Evolutionary conservation across 2,329 filamentous ascomycete genomes (phyloP).

Genomic region (Fusarium sulawesiense): DNA sequence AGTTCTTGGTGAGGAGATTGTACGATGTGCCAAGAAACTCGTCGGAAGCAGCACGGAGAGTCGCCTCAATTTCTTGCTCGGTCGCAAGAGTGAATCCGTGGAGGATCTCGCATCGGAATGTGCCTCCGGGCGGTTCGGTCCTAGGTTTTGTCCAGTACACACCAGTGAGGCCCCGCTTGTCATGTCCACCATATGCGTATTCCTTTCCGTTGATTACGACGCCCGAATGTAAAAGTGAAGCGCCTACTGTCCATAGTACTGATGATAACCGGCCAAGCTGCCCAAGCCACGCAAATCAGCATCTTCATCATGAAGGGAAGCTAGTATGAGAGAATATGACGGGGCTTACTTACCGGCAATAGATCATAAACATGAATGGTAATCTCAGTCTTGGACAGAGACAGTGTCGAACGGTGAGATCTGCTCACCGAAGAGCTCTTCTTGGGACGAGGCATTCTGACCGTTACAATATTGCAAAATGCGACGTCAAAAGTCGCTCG

Average conservation of each 20-base stretch:
- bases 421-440: constrained; percentile 47
- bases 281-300: constrained; percentile 30
- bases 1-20: constrained; percentile 85
- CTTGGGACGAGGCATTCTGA: constrained; percentile 46
- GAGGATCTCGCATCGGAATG: constrained; percentile 78
- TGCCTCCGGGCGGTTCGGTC: constrained; percentile 79
- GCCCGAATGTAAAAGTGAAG: constrained; percentile 83
- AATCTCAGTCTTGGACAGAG: constrained; percentile 78
- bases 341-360: constrained; percentile 66
- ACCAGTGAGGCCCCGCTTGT: constrained; percentile 75
- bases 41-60: constrained; percentile 75
- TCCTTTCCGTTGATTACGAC: constrained; percentile 83
- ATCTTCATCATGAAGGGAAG: constrained; percentile 16
- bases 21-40: constrained; percentile 81
- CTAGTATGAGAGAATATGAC: not conserved
- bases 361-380: constrained; percentile 83
- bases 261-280: constrained; percentile 81
- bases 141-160: constrained; percentile 85
- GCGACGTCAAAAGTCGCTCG: constrained; percentile 43
- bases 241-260: constrained; percentile 80
- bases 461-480: constrained; percentile 19
- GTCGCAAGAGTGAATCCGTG: constrained; percentile 82
- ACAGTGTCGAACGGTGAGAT: constrained; percentile 72
- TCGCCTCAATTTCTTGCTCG: constrained; percentile 75
- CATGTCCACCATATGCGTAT: constrained; percentile 88